Base-by-base conservation (phyloP, 2,329 filamentous ascomycete species). In the Fusarium compactum region DNA sequence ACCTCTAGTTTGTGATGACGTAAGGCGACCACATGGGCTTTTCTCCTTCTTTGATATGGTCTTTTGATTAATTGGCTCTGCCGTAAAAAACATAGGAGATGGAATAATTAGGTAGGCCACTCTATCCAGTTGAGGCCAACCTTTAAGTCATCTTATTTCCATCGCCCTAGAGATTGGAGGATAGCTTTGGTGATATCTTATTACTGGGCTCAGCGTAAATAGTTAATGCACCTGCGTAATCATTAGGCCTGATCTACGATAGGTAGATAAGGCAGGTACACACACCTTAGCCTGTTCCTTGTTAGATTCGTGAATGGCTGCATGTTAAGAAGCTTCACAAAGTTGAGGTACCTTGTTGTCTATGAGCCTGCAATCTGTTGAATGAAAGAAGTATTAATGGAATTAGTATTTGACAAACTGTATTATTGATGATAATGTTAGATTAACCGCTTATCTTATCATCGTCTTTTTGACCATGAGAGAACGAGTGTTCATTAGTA, bases 1-100 rank as follows among this genome's bases (percentile, higher is more conserved):
- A 25, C 41, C 41, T 44, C 22, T 41, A 41, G 15, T 34, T 34
- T 30, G 45, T 46, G 68, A 71, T 71, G 69, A 71, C 69, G 65
- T 71, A 72, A 72, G 65, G 57, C 54, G 52, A 55, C 65, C 65
- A 67, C 62, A 67, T 72, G 67, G 38, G 16, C 56, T 50, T 27
- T 25, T 43, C 25, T 46, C 24, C 11, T 66, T 58, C n/a, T 51
- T 53, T 48, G 15, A 51, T 53, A 22, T 44, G 14, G 29, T 8
- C 9, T 12, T 38, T 51, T 5, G 10, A 15, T 32, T 40, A 15
- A 63, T 63, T 63, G 25, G 25, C 8, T 62, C 25, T 29, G 6
- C 25, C 45, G 45, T 30, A 29, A 29, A 34, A 34, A 34, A 8
- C 32, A 34, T 34, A 18, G 34, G 16, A 38, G 34, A 38, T 38